Percentiles rank a stretch among this genome's conserved stretches.
phyloP scores from a whole-genome alignment of 805 yeast species.

The Blastobotrys parvus region DNA sequence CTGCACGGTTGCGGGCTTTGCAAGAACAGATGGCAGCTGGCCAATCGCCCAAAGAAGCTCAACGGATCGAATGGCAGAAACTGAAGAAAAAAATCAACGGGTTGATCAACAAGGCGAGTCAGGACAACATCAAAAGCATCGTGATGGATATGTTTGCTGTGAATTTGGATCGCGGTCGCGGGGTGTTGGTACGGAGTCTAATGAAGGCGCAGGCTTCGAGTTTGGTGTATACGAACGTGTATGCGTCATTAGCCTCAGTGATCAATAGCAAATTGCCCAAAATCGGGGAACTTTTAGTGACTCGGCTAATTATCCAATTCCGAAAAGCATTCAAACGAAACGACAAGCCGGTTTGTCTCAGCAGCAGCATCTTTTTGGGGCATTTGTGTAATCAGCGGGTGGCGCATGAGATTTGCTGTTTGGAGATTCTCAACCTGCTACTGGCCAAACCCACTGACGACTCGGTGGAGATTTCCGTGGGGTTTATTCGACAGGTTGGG shows the following conservation, averaged over 20 bases:
- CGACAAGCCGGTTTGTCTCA: conserved; percentile 37
- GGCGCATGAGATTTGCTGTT: conserved; percentile 41
- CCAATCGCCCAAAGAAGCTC: conserved; percentile 35
- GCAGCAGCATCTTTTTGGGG: conserved; percentile 44
- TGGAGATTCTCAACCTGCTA: conserved; percentile 46
- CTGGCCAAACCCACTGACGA: conserved; percentile 43
- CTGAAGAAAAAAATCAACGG: conserved; percentile 41
- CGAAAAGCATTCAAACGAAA: conserved; percentile 42
- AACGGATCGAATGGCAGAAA: conserved; percentile 49
- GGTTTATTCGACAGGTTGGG: conserved; percentile 47
- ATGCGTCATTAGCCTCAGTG: conserved; percentile 50
- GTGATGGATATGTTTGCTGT: conserved; percentile 43
- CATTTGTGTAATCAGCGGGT: conserved; percentile 59
- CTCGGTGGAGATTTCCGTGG: conserved; percentile 47
- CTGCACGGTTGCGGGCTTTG: conserved; percentile 41
- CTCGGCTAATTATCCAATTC: conserved; percentile 51
- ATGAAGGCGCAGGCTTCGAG: conserved; percentile 46
- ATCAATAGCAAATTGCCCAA: conserved; percentile 62
- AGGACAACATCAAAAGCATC: conserved; percentile 39
- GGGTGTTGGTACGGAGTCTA: conserved; percentile 48
- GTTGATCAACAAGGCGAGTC: conserved; percentile 38
- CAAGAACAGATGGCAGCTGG: conserved; percentile 29
- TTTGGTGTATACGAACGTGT: conserved; percentile 37
- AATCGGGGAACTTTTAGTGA: conserved; percentile 49
- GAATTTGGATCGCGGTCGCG: conserved; percentile 55